phyloP scores from a whole-genome alignment of 2,329 filamentous ascomycete genomes.

The Akanthomyces uredinophilus region DNA sequence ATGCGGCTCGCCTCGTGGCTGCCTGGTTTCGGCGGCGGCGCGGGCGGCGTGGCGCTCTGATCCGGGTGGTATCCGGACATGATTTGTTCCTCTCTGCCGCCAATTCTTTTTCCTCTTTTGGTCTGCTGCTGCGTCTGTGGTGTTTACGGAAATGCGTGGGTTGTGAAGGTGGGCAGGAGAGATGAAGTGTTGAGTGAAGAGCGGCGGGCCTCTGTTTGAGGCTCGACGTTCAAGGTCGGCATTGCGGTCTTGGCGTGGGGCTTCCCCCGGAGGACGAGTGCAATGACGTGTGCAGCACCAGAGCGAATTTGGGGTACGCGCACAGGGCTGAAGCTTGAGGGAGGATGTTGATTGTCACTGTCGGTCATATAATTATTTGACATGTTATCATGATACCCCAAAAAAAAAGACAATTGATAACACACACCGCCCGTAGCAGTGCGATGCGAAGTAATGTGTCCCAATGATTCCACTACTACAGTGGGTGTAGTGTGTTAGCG shows the following conservation, averaged over 20 bases:
- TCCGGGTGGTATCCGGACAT: constrained; percentile 29
- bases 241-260: not conserved
- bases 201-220: not conserved
- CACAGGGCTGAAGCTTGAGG: too few species aligned
- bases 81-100: not conserved
- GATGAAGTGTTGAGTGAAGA: not conserved
- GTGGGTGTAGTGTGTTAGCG: too few species aligned
- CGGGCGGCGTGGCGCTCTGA: constrained; percentile 46
- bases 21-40: constrained; percentile 66
- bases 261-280: not conserved
- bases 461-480: too few species aligned
- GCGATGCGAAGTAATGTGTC: too few species aligned
- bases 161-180: not conserved
- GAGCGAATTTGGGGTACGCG: too few species aligned
- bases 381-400: too few species aligned
- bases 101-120: too few species aligned
- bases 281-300: not conserved
- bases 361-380: too few species aligned
- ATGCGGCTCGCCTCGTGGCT: constrained; percentile 64
- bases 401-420: too few species aligned
- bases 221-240: constrained; percentile 1
- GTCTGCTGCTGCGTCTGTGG: not conserved
- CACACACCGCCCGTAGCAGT: too few species aligned
- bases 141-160: too few species aligned
- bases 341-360: too few species aligned